A percentile compares a stretch with the other conserved stretches of the same genome.
phyloP scores from a whole-genome alignment of 345 rosid genomes.

The Psidium guajava region DNA sequence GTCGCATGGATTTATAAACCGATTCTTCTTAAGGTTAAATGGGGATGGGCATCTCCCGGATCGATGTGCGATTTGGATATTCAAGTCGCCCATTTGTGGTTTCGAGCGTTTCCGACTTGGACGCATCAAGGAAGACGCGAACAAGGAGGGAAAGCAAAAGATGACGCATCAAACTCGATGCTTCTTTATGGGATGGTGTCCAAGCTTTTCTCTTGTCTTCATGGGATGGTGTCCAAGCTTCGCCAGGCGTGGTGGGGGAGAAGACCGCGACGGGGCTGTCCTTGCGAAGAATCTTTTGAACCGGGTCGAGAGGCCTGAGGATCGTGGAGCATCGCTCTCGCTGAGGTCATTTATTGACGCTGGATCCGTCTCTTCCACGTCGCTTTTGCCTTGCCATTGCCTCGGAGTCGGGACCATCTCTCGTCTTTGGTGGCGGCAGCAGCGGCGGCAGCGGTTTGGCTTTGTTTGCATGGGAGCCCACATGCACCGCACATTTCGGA shows the following conservation, averaged over 20 bases:
- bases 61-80: not conserved
- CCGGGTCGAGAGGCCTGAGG: not conserved
- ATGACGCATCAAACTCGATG: accelerated
- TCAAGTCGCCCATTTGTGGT: not conserved
- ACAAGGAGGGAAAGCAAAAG: not conserved
- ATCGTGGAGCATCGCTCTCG: not conserved
- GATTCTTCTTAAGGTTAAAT: not conserved
- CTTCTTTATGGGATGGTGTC: not conserved
- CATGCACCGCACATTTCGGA: no score
- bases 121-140: not conserved
- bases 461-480: no score
- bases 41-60: not conserved
- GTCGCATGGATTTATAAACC: not conserved
- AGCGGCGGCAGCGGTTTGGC: no score
- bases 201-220: not conserved
- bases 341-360: no score
- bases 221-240: not conserved
- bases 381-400: no score
- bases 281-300: not conserved
- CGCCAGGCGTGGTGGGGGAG: not conserved
- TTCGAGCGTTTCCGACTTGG: not conserved
- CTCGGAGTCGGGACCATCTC: no score
- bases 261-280: not conserved
- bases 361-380: no score
- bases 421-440: no score